Conservation (phyloP, 1,284 basidiomycete species). For the Malassezia caprae region DNA sequence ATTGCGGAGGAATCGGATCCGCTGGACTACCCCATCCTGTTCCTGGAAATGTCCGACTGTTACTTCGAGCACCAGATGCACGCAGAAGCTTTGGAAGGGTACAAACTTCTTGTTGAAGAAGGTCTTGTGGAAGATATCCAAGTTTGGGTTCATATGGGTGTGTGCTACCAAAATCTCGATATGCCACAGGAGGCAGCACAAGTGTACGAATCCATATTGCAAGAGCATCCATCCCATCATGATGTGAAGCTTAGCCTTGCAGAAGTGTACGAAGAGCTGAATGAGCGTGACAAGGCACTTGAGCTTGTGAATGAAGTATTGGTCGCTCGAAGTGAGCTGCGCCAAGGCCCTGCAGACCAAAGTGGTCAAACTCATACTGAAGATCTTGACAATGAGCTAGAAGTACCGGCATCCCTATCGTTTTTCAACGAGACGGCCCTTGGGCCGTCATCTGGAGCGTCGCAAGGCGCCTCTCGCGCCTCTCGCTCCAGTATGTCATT, state of each 20-base stretch:
- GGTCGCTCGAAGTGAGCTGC: conserved; percentile 19
- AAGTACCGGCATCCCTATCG: conserved; percentile 15
- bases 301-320: conserved; percentile 68
- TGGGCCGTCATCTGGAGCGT: neutral
- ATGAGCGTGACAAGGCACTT: conserved; percentile 69
- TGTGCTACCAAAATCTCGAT: conserved; percentile 33
- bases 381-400: neutral
- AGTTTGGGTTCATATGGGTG: conserved; percentile 30
- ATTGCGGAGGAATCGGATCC: conserved; percentile 25
- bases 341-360: neutral
- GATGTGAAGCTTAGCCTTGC: conserved; percentile 58
- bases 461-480: conserved; percentile 12
- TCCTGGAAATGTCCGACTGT: conserved; percentile 32
- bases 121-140: conserved; percentile 24
- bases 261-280: conserved; percentile 69
- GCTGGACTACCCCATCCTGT: conserved; percentile 25
- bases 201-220: conserved; percentile 56
- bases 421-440: conserved; percentile 35
- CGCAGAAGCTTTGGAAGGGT: conserved; percentile 32
- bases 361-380: neutral
- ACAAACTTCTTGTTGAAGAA: conserved; percentile 22
- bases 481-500: conserved; percentile 11
- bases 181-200: conserved; percentile 26
- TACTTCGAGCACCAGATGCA: conserved; percentile 33
- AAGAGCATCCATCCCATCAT: conserved; percentile 62